phyloP scores from a whole-genome alignment of 139 green algal genomes.

The Picocystis salinarum region DNA sequence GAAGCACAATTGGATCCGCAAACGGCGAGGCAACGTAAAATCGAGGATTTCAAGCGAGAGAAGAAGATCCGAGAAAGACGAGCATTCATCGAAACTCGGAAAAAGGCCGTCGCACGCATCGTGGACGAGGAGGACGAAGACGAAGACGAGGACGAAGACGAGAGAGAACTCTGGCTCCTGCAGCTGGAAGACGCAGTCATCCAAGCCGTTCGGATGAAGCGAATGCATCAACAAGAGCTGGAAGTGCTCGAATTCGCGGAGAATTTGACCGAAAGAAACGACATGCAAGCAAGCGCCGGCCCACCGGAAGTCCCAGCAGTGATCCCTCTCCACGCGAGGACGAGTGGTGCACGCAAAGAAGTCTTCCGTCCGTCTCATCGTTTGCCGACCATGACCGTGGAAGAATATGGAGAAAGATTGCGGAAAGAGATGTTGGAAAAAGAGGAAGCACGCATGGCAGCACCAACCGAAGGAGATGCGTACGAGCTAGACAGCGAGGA shows the following conservation, averaged over 20 bases:
- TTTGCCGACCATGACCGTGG: conserved; percentile 46
- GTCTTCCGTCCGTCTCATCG: conserved; percentile 58
- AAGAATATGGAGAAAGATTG: conserved; percentile 15
- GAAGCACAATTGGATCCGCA: conserved; percentile 21
- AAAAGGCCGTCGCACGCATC: too few species aligned
- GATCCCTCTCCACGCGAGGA: conserved; percentile 5
- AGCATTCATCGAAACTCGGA: too few species aligned
- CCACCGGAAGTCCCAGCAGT: background rate
- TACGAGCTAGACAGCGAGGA: conserved; percentile 13
- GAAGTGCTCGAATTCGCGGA: conserved; percentile 26
- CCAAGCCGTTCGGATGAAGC: conserved; percentile 16
- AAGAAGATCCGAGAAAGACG: too few species aligned
- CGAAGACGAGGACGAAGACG: conserved; percentile 23
- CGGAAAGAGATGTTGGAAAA: conserved; percentile 8
- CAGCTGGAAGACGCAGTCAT: conserved; percentile 18
- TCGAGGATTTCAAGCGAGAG: conserved; percentile 38
- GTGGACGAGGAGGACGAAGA: conserved; percentile 11
- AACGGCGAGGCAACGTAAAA: conserved; percentile 19
- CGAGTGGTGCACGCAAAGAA: background rate
- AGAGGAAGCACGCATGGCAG: background rate
- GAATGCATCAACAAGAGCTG: conserved; percentile 26
- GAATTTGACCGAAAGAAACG: conserved; percentile 12
- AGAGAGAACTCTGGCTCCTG: conserved; percentile 25
- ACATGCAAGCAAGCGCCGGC: conserved; percentile 3
- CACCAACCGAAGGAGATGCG: background rate